Evolutionary conservation across 2,329 filamentous ascomycete species (phyloP).

Genomic region (Hymenoscyphus scutula): DNA sequence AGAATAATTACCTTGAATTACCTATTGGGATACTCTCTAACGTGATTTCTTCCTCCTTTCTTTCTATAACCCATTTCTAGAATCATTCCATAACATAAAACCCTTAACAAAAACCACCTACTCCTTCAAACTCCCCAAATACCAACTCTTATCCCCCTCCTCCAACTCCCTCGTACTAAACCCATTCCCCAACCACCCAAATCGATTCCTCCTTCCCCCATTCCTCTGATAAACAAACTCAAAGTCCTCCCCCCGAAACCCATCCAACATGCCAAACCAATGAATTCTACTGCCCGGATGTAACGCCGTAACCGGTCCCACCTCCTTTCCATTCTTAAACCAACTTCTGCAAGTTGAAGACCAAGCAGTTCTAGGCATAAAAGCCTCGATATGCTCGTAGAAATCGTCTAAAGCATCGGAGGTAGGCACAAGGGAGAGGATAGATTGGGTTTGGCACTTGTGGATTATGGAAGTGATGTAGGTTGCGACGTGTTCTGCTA

Average conservation of each 20-base stretch:
- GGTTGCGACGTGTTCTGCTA: conserved; percentile 47
- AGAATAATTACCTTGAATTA: no score
- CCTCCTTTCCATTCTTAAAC: conserved; percentile 20
- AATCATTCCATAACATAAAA: no score
- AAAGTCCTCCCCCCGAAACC: conserved; percentile 22
- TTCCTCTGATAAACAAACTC: conserved; percentile 10
- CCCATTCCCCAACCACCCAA: conserved; percentile 23
- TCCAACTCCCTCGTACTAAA: conserved; percentile 17
- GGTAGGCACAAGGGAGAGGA: conserved; percentile 43
- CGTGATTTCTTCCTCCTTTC: no score
- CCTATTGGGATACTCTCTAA: no score
- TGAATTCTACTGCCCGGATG: conserved; percentile 22
- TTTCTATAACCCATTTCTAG: no score
- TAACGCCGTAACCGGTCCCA: conserved; percentile 16
- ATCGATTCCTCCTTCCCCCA: conserved; percentile 9
- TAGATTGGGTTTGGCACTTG: conserved; percentile 42
- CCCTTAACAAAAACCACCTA: neutral
- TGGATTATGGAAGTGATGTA: conserved; percentile 49
- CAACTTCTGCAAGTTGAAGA: conserved; percentile 21
- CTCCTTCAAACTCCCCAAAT: conserved; percentile 17
- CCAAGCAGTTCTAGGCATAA: conserved; percentile 33
- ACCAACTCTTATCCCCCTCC: conserved; percentile 20
- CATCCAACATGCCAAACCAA: conserved; percentile 24
- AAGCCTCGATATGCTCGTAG: conserved; percentile 31
- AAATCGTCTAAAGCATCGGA: conserved; percentile 37